Base-by-base conservation (phyloP, 805 yeast species). In the Metschnikowia amazonensis region DNA sequence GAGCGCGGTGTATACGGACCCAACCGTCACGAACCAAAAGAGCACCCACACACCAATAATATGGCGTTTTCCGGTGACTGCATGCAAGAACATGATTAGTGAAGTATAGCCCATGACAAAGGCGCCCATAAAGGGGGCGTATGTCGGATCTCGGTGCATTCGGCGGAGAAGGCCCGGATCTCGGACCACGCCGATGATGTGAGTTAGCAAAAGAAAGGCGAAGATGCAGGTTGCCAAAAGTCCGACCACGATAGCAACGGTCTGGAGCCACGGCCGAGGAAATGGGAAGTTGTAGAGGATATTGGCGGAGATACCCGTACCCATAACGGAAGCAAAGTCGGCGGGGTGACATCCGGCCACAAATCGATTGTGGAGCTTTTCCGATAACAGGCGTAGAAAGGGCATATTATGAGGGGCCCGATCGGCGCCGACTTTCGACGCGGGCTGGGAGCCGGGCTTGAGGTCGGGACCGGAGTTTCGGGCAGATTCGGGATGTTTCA, bases 251-350 rank as follows among this genome's bases (percentile, higher is more conserved):
- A 77, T 67, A 2, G 89, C 84, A 44, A 82, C 68, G 2, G 74
- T 60, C 36, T 66, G 56, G 29, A 84, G 66, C 89, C 89, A 83
- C 9, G 66, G 60, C 0, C 81, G 75, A 2, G 72, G 74, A 57
- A 79, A 85, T 0, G 96, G 89, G 60, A 84, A 89, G 28, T 69
- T 61, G 60, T 79, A 76, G 30, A 89, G 68, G 3, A 87, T 66
- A 31, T 77, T 60, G 3, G 86, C 69, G 1, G 87, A 68, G 32
- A 89, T 86, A 1, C 96, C 96, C 3, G 84, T 76, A 1, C 95
- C 96, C 96, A 89, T 89, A n/a, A 82, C 77, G 40, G 80, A 71
- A 21, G 85, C 83, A 64, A 82, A 88, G 74, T 82, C 82, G 6
- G 72, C 70, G 1, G 88, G 86, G 9, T 60, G 36, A 47, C 67